Conservation (phyloP, 2,329 filamentous ascomycete genomes). For the Huntiella moniliformis region DNA sequence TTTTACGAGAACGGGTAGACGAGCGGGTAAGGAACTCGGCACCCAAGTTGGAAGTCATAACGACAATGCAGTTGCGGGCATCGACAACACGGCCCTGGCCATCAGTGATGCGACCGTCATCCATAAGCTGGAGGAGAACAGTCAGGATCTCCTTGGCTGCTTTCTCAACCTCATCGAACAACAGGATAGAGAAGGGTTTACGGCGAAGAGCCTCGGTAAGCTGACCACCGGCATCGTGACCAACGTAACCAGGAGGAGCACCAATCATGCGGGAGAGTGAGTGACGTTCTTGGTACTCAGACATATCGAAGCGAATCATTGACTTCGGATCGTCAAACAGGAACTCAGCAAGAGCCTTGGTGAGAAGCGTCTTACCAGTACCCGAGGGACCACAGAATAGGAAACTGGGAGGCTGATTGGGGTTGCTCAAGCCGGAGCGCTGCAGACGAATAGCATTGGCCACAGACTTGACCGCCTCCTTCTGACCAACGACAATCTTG, state of each 20-base stretch:
- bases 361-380: conserved; percentile 93
- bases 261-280: conserved; percentile 94
- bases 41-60: conserved; percentile 96
- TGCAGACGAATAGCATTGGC: conserved; percentile 93
- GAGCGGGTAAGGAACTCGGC: conserved; percentile 81
- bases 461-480: conserved; percentile 71
- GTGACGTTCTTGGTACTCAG: conserved; percentile 95
- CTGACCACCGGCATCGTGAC: conserved; percentile 88
- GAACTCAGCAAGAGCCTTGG: conserved; percentile 93
- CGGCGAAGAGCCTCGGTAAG: conserved; percentile 86
- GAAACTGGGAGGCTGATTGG: conserved; percentile 94
- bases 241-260: conserved; percentile 89
- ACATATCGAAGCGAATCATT: conserved; percentile 99
- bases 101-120: conserved; percentile 95
- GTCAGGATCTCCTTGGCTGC: conserved; percentile 94
- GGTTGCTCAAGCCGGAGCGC: conserved; percentile 83
- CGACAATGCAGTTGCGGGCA: conserved; percentile 94
- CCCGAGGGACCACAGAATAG: conserved; percentile 96
- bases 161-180: conserved; percentile 98
- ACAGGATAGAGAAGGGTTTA: conserved; percentile 88
- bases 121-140: conserved; percentile 97
- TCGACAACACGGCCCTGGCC: conserved; percentile 91
- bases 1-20: conserved; percentile 58
- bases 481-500: conserved; percentile 80
- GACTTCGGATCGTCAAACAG: conserved; percentile 91